A percentile compares a stretch with the other conserved stretches of the same genome.
phyloP scores from a whole-genome alignment of 306 rosid genomes.

The Abrus precatorius region DNA sequence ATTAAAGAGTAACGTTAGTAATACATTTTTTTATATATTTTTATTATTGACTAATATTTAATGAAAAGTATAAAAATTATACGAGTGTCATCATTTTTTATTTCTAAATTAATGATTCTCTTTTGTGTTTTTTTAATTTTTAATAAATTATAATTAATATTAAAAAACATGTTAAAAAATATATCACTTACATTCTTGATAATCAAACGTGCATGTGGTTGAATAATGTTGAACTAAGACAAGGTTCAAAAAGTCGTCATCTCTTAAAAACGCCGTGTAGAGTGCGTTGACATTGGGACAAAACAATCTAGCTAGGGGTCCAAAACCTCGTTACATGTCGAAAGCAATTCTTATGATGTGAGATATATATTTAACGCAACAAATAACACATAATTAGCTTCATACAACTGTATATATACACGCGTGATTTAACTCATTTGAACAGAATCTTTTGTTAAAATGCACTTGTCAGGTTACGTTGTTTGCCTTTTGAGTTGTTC shows the following conservation, averaged over 20 bases:
- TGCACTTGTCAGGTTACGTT: neutral
- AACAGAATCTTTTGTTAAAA: neutral
- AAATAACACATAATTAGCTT: neutral
- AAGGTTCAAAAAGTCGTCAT: neutral
- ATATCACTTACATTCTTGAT: too few species aligned
- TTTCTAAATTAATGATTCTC: too few species aligned
- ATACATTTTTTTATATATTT: too few species aligned
- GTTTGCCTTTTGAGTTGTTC: neutral
- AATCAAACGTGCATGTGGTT: too few species aligned
- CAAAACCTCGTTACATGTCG: constrained; percentile 13
- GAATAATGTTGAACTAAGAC: too few species aligned
- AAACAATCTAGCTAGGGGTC: neutral
- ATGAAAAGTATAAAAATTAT: too few species aligned
- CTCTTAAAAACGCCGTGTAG: neutral
- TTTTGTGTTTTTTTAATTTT: too few species aligned
- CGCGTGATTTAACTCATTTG: neutral
- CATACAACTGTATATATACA: neutral
- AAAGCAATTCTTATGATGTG: neutral
- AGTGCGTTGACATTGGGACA: neutral
- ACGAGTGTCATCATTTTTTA: too few species aligned
- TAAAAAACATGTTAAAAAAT: too few species aligned
- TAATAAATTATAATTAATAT: too few species aligned
- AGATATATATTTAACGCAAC: neutral
- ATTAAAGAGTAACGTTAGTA: too few species aligned
- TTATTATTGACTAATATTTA: too few species aligned